Conservation (phyloP, 805 yeast genomes). For the Metschnikowia sp. region DNA sequence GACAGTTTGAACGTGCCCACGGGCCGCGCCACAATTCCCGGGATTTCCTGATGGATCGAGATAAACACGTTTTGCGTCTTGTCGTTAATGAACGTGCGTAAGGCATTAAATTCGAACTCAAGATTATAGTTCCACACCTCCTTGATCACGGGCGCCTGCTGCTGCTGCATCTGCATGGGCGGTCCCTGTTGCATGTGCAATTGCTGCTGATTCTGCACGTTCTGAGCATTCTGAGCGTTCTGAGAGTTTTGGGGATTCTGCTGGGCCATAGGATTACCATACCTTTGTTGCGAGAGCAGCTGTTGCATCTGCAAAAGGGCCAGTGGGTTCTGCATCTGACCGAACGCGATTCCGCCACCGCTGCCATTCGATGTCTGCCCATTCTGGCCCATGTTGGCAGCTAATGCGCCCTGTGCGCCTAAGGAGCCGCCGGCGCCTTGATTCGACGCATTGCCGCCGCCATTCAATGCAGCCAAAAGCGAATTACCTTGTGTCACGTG, state of each 20-base stretch:
- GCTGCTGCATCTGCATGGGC: conserved; percentile 12
- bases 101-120: conserved; percentile 60
- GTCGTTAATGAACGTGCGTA: conserved; percentile 55
- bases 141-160: conserved; percentile 48
- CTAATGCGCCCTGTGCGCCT: background rate
- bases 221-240: conserved; percentile 17
- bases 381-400: background rate
- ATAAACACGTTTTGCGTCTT: conserved; percentile 48
- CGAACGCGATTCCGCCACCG: conserved; percentile 9
- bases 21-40: conserved; percentile 94
- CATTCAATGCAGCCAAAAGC: conserved; percentile 36
- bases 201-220: conserved; percentile 28
- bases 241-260: conserved; percentile 13
- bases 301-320: conserved; percentile 25
- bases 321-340: conserved; percentile 22
- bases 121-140: conserved; percentile 76
- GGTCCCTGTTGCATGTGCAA: conserved; percentile 9
- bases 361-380: conserved; percentile 11
- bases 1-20: conserved; percentile 89
- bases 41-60: conserved; percentile 86
- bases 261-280: conserved; percentile 2
- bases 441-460: conserved; percentile 14
- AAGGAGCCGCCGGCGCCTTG: background rate
- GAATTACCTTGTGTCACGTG: conserved; percentile 25
- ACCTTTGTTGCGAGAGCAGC: conserved; percentile 26